phyloP scores from a whole-genome alignment of 2,329 filamentous ascomycete genomes.

The Daldinia sp. region DNA sequence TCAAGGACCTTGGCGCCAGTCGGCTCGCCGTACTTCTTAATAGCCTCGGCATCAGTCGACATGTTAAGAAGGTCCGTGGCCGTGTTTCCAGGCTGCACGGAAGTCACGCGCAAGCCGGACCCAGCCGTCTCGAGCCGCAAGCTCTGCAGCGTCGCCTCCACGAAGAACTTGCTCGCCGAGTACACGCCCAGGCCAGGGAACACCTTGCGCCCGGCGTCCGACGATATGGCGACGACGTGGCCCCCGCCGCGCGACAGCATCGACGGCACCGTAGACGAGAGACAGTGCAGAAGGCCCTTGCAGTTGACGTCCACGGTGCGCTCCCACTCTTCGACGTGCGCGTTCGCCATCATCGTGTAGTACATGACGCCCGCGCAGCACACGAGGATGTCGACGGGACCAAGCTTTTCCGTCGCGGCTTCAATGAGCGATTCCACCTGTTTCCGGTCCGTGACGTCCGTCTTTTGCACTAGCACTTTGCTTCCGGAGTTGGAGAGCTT shows the following conservation, averaged over 20 bases:
- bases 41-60: slow-evolving; percentile 79
- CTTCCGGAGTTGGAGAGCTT: slow-evolving; percentile 67
- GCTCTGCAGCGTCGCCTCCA: slow-evolving; percentile 82
- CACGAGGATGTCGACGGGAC: slow-evolving; percentile 82
- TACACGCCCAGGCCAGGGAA: slow-evolving; percentile 87
- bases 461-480: slow-evolving; percentile 76
- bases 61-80: slow-evolving; percentile 79
- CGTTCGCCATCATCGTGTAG: slow-evolving; percentile 87
- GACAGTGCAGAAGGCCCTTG: slow-evolving; percentile 81
- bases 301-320: slow-evolving; percentile 88
- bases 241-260: slow-evolving; percentile 74
- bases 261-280: slow-evolving; percentile 75
- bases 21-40: slow-evolving; percentile 83
- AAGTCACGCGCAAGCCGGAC: slow-evolving; percentile 77
- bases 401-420: slow-evolving; percentile 70
- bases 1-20: slow-evolving; percentile 81
- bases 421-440: slow-evolving; percentile 76
- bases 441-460: slow-evolving; percentile 76
- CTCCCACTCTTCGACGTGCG: slow-evolving; percentile 80
- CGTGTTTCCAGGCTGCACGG: slow-evolving; percentile 82
- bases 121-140: slow-evolving; percentile 82
- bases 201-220: slow-evolving; percentile 83
- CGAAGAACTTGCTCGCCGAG: slow-evolving; percentile 86
- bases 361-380: slow-evolving; percentile 89
- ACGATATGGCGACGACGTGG: slow-evolving; percentile 85